Evolutionary conservation across 805 yeast species (phyloP), one percentile per base, ranked within the genome.

Genomic region (Candida ipomoeae): DNA sequence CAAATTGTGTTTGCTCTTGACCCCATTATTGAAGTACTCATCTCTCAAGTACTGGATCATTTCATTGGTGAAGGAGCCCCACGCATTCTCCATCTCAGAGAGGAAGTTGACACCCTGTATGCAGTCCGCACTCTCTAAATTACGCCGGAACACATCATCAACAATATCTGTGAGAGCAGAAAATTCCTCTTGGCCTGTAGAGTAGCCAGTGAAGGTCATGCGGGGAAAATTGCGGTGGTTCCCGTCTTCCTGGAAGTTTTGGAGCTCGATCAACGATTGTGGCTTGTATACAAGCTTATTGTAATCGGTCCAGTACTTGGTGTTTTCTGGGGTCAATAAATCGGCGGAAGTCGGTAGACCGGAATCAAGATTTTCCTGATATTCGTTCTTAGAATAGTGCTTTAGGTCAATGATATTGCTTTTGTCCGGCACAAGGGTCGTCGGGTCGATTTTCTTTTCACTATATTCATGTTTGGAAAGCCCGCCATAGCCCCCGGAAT

Each of bases 261-360:
- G 64, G 20, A 90, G 62, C 6, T 74, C 72, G 36, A 81, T 70
- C 43, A 86, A 70, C 1, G 84, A 74, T 5, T 68, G 68, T 0
- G 96, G 92, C 47, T 79, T 78, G 60, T 82, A 82, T 3, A 87
- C 77, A 46, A 90, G 77, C 56, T 82, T 78, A 38, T 84, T 75
- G 61, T 85, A 88, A 60, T 89, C 96, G 0, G 94, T 77, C 97
- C 97, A 92, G 57, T 81, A 87, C 29, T 63, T 65, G 0, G 88
- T 78, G 40, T 75, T 77, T 1, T 63, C 61, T 0, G 55, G 53
- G 5, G 59, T 64, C 38, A 87, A 66, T 57, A 56, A 41, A 13
- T 46, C 44, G 1, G 48, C 45, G 4, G 57, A 57, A 1, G 68
- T 61, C 6, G 63, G 51, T 20, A 51, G 52, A 0, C 80, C 80